phyloP scores from a whole-genome alignment of 2,329 filamentous ascomycete genomes.

The Talaromyces sp. region DNA sequence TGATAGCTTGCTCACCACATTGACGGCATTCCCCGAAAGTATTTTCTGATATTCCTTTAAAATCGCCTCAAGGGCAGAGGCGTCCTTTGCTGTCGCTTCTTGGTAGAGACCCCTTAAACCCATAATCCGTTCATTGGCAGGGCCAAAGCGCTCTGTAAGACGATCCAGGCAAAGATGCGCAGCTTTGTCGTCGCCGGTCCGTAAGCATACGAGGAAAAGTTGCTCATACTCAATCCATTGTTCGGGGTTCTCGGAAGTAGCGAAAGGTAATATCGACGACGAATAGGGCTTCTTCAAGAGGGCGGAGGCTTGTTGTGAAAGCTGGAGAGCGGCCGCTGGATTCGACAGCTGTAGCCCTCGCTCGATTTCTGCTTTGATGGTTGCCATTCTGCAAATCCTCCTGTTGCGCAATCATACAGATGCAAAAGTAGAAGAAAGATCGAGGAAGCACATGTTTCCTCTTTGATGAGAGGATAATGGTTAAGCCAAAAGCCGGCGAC shows the following conservation, averaged over 20 bases:
- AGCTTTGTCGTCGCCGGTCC: constrained; percentile 75
- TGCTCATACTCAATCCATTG: constrained; percentile 86
- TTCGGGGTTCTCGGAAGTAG: constrained; percentile 66
- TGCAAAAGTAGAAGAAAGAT: background rate
- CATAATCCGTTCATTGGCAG: constrained; percentile 79
- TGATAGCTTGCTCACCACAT: constrained; percentile 61
- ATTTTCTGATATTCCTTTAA: constrained; percentile 75
- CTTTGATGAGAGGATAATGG: background rate
- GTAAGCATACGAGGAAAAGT: constrained; percentile 76
- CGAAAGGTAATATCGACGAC: constrained; percentile 46
- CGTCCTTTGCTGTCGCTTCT: constrained; percentile 71
- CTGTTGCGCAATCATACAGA: background rate
- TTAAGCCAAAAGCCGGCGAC: background rate
- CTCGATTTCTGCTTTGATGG: constrained; percentile 5
- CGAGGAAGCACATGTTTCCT: constrained; percentile 15
- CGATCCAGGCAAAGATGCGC: constrained; percentile 73
- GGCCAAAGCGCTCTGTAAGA: constrained; percentile 76
- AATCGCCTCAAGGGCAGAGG: constrained; percentile 64
- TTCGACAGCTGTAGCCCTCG: constrained; percentile 27
- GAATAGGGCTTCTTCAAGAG: constrained; percentile 31
- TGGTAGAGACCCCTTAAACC: constrained; percentile 77
- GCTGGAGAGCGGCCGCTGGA: constrained; percentile 46
- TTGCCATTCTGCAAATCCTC: background rate
- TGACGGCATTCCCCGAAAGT: constrained; percentile 69
- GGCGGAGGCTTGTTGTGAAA: constrained; percentile 43